These are phyloP conservation scores for Apiospora hydei DNA, from an alignment of 2,329 filamentous ascomycete genomes.

Conservation along the genomic window DNA sequence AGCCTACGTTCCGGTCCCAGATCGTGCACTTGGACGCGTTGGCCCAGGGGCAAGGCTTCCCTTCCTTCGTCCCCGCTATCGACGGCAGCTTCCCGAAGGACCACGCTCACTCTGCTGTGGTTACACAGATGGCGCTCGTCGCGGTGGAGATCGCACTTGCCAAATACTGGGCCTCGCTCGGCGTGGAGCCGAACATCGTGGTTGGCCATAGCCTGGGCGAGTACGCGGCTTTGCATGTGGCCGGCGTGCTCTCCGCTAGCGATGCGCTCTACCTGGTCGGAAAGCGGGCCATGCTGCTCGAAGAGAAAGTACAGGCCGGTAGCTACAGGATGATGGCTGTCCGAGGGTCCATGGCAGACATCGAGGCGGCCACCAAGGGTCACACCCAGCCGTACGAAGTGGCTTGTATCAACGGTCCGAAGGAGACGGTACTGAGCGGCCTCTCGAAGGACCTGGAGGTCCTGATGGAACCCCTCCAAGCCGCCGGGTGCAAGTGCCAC, in stretches of 20 bases:
- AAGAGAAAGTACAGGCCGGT: slow-evolving; percentile 58
- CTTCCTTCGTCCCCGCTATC: slow-evolving; percentile 50
- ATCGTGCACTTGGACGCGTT: slow-evolving; percentile 44
- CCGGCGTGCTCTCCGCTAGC: slow-evolving; percentile 63
- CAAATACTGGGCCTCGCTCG: slow-evolving; percentile 46
- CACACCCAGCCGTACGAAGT: slow-evolving; percentile 40
- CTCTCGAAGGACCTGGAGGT: slow-evolving; percentile 49
- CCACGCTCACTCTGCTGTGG: slow-evolving; percentile 44
- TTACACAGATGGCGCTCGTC: slow-evolving; percentile 44
- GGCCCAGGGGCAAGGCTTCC: slow-evolving; percentile 43
- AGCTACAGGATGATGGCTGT: slow-evolving; percentile 70
- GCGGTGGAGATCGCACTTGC: slow-evolving; percentile 47
- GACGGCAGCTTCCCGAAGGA: slow-evolving; percentile 50
- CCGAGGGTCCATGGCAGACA: slow-evolving; percentile 49
- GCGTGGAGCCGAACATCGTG: slow-evolving; percentile 49
- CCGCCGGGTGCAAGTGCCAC: slow-evolving; percentile 50
- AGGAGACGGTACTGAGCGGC: slow-evolving; percentile 67
- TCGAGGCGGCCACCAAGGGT: slow-evolving; percentile 37
- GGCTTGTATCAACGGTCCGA: slow-evolving; percentile 70
- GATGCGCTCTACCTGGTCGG: slow-evolving; percentile 69
- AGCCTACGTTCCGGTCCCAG: slow-evolving; percentile 43
- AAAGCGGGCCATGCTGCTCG: slow-evolving; percentile 60
- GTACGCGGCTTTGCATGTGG: slow-evolving; percentile 65
- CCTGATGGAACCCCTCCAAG: slow-evolving; percentile 56
- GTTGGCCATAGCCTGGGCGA: slow-evolving; percentile 63